Conservation (phyloP, 352 stramenopile species). For the Poterioochromonas sp. region DNA sequence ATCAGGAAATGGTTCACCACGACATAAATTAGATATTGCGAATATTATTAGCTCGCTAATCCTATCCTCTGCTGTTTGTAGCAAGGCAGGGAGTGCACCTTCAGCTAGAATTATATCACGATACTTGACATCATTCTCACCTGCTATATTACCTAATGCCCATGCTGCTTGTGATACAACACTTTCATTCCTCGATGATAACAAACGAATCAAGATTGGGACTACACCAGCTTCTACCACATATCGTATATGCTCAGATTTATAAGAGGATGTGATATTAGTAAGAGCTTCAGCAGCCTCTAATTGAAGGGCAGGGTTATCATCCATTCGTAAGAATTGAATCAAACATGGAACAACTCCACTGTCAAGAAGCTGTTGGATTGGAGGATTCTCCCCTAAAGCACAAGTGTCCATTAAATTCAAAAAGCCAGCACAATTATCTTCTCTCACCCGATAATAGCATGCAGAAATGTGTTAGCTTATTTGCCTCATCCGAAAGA, state of each 20-base stretch:
- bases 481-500: too few species aligned
- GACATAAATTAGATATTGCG: constrained; percentile 98
- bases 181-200: background rate
- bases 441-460: too few species aligned
- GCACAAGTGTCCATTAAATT: too few species aligned
- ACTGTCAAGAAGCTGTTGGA: constrained; percentile 95
- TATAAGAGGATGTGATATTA: constrained; percentile 37
- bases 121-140: constrained; percentile 41
- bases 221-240: background rate
- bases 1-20: constrained; percentile 79
- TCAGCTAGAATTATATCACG: background rate
- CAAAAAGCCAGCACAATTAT: too few species aligned
- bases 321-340: constrained; percentile 88
- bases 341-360: constrained; percentile 95
- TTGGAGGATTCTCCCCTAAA: constrained; percentile 94
- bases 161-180: background rate
- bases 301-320: constrained; percentile 55
- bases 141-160: background rate
- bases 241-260: background rate
- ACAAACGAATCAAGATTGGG: background rate
- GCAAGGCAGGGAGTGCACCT: background rate
- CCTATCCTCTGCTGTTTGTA: background rate
- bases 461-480: too few species aligned
- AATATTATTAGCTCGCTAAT: constrained; percentile 72
- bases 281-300: background rate